These are phyloP conservation scores for Talinum fruticosum DNA, from an alignment of 148 eudicot species.

Conservation along the genomic window DNA sequence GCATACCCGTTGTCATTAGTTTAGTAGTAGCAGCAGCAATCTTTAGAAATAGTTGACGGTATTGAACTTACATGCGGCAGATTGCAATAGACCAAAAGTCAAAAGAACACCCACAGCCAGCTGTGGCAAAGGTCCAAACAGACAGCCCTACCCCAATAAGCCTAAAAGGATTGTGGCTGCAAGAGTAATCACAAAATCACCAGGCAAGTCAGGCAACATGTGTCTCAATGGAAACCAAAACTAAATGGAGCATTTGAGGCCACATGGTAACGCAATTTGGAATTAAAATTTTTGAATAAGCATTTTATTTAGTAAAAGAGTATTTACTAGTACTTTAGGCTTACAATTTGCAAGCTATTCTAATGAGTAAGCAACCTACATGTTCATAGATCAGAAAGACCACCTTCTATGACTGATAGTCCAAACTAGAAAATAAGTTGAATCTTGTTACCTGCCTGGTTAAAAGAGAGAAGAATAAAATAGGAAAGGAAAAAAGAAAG, in stretches of 20 bases:
- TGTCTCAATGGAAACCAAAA: slow-evolving; percentile 6
- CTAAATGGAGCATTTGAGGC: neutral
- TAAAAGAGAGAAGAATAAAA: neutral
- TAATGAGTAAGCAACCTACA: neutral
- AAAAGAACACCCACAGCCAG: slow-evolving; percentile 74
- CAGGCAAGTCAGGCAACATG: slow-evolving; percentile 3
- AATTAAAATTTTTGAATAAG: neutral
- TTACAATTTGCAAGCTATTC: neutral
- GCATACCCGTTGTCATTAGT: slow-evolving; percentile 8
- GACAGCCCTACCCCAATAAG: slow-evolving; percentile 86
- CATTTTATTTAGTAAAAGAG: neutral
- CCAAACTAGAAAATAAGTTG: neutral
- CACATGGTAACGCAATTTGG: neutral
- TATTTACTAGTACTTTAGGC: neutral
- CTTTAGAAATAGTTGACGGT: neutral
- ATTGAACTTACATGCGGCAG: slow-evolving; percentile 68
- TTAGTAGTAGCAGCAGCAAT: neutral
- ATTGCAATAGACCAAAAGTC: slow-evolving; percentile 73
- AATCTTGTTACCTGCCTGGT: neutral
- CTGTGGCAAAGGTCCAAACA: slow-evolving; percentile 78
- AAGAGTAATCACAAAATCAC: slow-evolving; percentile 8
- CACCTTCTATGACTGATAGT: neutral
- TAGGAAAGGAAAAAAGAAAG: neutral
- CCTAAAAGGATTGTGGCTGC: slow-evolving; percentile 89
- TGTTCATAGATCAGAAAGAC: neutral